Evolutionary conservation across 2,329 filamentous ascomycete genomes (phyloP), one percentile per base, ranked within the genome.

Genomic region (Didymosphaeria variabile): DNA sequence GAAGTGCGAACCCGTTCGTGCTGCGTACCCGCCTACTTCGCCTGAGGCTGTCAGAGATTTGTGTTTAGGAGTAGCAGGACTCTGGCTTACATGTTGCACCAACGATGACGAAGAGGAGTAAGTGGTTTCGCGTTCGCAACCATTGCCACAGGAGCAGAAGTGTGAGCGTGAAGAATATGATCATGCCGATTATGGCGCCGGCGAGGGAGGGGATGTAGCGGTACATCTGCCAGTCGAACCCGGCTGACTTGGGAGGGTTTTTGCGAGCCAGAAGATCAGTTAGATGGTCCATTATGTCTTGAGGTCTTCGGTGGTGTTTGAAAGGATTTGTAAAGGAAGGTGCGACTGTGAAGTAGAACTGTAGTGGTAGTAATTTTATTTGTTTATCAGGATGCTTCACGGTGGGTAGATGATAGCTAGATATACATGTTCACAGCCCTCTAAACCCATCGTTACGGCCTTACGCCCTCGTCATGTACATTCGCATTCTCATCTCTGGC

Each of bases 1-100:
- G 60, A 76, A 72, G 38, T 79, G 72, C 2, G 79, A 79, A 29
- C 72, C 72, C 36, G 77, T 75, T 1, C 82, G 76, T 8, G 77
- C 76, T 7, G 72, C 74, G 59, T 80, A 83, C 32, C 82, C 82
- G 13, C 72, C 71, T 1, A 77, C 63, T 66, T 84, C 79, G 56
- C 77, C 79, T 80, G 44, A n/a, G 5, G 9, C 5, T 32, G 34
- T 60, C 31, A 61, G 47, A 19, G 36, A 7, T 4, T 34, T 21
- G 29, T 21, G 13, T 40, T 5, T 17, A n/a, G 3, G 5, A 40
- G 32, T 34, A 29, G n/a, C 15, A 23, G 49, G 7, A 36, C 31
- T 13, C 13, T 12, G 8, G 60, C 67, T 59, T 65, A 76, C 72
- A 72, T 0, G 72, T 13, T 9, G 72, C 65, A 9, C 73, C 73